Conservation (phyloP, 257 asterid genomes). For the Ligustrum vulgare region DNA sequence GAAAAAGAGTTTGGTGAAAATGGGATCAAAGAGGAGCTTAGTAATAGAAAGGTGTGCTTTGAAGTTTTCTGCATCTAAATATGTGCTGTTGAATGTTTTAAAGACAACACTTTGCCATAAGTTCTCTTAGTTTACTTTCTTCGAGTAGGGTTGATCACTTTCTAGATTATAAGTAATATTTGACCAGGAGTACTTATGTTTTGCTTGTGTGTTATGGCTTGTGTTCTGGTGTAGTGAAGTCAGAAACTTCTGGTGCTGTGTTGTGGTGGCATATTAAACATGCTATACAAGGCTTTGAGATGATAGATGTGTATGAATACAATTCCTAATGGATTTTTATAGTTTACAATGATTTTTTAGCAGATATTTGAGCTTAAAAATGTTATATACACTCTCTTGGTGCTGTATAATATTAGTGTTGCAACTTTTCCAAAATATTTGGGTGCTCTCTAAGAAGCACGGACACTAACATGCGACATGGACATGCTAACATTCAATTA, state of each 20-base stretch:
- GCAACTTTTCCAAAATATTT: not conserved
- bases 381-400: not conserved
- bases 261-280: not conserved
- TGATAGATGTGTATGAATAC: not conserved
- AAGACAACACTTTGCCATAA: not conserved
- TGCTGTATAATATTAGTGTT: not conserved
- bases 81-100: not conserved
- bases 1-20: too few relatives aligned
- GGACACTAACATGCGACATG: not conserved
- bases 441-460: not conserved
- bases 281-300: not conserved
- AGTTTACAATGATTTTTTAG: not conserved
- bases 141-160: not conserved
- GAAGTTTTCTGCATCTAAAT: not conserved
- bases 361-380: not conserved
- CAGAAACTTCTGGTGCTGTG: not conserved
- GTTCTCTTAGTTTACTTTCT: not conserved
- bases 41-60: not conserved
- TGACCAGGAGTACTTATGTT: not conserved
- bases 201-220: not conserved
- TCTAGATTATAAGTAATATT: not conserved
- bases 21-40: too few relatives aligned
- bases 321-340: not conserved
- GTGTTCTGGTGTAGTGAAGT: not conserved
- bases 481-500: not conserved